Percentiles rank a stretch among this genome's conserved stretches.
Evolutionary conservation across 352 stramenopile species (phyloP).

Genomic region (Phytophthora citricola): DNA sequence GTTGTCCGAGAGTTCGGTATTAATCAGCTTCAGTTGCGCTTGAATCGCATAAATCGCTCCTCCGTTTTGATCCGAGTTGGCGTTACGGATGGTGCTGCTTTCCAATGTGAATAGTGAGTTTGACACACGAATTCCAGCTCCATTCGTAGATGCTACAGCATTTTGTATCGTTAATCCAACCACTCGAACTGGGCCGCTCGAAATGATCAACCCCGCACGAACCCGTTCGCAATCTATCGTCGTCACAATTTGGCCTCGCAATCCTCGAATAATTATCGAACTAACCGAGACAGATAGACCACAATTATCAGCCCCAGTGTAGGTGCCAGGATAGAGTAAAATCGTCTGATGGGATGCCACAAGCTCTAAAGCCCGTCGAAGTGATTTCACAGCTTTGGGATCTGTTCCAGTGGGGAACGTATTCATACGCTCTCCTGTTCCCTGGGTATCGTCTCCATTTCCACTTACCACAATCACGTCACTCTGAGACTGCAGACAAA

Average conservation of each 20-base stretch:
- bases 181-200: constrained; percentile 18
- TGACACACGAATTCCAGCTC: constrained; percentile 39
- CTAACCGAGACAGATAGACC: constrained; percentile 30
- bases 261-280: constrained; percentile 46
- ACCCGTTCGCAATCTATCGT: constrained; percentile 44
- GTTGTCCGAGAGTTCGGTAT: constrained; percentile 26
- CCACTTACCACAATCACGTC: constrained; percentile 59
- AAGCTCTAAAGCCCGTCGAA: constrained; percentile 50
- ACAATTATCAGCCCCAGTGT: constrained; percentile 47
- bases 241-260: constrained; percentile 43
- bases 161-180: constrained; percentile 39
- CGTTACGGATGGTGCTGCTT: constrained; percentile 22
- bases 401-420: constrained; percentile 50
- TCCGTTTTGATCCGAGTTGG: constrained; percentile 23
- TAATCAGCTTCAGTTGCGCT: constrained; percentile 35
- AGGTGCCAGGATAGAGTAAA: constrained; percentile 60
- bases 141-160: constrained; percentile 9
- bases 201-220: constrained; percentile 40
- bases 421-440: constrained; percentile 64
- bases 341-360: constrained; percentile 43
- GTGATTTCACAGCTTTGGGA: constrained; percentile 56
- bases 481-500: constrained; percentile 40
- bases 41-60: constrained; percentile 40
- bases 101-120: constrained; percentile 18
- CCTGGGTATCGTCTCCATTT: constrained; percentile 56